Percentiles rank a stretch among this genome's conserved stretches.
phyloP scores from a whole-genome alignment of 108 stramenopile genomes.

The Cyclotella choctawhatcheeana region DNA sequence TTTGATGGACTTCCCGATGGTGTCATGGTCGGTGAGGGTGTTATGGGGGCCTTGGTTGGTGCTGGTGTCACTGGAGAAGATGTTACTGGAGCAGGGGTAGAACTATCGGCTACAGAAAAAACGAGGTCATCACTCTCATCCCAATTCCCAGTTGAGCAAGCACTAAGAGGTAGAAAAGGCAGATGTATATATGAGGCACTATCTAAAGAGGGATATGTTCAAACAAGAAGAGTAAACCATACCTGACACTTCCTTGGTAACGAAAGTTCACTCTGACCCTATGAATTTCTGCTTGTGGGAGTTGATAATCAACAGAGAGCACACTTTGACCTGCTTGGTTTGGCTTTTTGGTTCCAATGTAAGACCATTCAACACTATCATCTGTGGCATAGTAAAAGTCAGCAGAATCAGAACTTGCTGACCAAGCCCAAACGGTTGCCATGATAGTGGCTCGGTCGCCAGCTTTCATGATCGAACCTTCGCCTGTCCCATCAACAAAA shows the following conservation, averaged over 20 bases:
- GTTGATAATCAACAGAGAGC: conserved; percentile 1
- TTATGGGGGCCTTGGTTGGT: neutral
- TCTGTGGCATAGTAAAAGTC: conserved; percentile 26
- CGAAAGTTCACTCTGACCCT: conserved; percentile 30
- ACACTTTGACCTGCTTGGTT: neutral
- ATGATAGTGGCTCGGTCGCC: conserved; percentile 2
- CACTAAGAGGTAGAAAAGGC: neutral
- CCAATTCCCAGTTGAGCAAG: neutral
- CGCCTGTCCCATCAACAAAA: neutral
- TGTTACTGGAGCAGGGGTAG: neutral
- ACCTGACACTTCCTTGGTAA: conserved; percentile 6
- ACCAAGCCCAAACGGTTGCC: conserved; percentile 21
- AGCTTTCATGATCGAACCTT: neutral
- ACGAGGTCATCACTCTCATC: neutral
- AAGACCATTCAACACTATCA: neutral
- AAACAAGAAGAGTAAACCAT: neutral
- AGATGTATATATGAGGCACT: neutral
- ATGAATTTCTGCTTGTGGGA: conserved; percentile 12
- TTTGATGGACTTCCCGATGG: neutral
- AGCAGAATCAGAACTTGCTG: conserved; percentile 7
- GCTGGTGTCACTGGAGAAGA: neutral
- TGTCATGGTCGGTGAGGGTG: neutral
- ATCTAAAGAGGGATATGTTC: neutral
- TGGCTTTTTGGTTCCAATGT: conserved; percentile 14
- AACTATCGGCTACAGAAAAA: neutral